Conservation (phyloP, 306 rosid genomes). For the Castanospermum australe region DNA sequence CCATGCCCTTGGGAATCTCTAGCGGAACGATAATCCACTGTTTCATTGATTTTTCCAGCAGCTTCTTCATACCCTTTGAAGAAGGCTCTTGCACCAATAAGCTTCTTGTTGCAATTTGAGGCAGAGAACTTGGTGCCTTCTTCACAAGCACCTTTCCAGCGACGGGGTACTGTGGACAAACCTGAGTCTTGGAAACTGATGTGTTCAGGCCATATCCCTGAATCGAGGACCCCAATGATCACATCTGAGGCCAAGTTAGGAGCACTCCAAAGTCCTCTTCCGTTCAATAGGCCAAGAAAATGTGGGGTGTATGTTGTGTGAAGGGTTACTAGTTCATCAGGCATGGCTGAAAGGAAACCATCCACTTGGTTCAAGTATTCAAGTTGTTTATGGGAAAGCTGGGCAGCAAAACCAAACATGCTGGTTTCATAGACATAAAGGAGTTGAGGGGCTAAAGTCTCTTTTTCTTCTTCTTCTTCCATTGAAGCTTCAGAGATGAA, state of each 20-base stretch:
- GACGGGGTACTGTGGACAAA: conserved; percentile 45
- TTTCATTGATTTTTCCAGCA: conserved; percentile 49
- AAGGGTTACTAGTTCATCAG: conserved; percentile 58
- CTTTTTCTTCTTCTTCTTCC: conserved; percentile 22
- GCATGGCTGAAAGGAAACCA: conserved; percentile 60
- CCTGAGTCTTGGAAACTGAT: conserved; percentile 57
- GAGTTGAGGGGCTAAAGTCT: conserved; percentile 35
- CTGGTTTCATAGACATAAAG: conserved; percentile 57
- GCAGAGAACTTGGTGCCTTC: conserved; percentile 56
- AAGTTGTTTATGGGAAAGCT: conserved; percentile 48
- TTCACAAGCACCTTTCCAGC: conserved; percentile 72
- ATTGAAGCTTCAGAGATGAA: conserved; percentile 42
- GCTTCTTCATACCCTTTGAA: conserved; percentile 58
- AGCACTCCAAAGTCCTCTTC: conserved; percentile 56
- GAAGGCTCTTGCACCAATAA: conserved; percentile 65
- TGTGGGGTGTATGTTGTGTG: conserved; percentile 61
- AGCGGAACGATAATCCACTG: conserved; percentile 49
- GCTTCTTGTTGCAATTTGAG: conserved; percentile 64
- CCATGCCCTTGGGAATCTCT: conserved; percentile 73
- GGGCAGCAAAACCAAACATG: conserved; percentile 66
- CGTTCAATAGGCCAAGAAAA: conserved; percentile 56
- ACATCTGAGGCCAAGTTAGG: conserved; percentile 56
- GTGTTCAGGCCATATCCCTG: conserved; percentile 85
- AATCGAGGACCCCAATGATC: conserved; percentile 62
- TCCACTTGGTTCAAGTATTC: conserved; percentile 38